Evolutionary conservation across 1,284 basidiomycete species (phyloP), one percentile per base, ranked within the genome.

Genomic region (Fomitopsis pinicola): DNA sequence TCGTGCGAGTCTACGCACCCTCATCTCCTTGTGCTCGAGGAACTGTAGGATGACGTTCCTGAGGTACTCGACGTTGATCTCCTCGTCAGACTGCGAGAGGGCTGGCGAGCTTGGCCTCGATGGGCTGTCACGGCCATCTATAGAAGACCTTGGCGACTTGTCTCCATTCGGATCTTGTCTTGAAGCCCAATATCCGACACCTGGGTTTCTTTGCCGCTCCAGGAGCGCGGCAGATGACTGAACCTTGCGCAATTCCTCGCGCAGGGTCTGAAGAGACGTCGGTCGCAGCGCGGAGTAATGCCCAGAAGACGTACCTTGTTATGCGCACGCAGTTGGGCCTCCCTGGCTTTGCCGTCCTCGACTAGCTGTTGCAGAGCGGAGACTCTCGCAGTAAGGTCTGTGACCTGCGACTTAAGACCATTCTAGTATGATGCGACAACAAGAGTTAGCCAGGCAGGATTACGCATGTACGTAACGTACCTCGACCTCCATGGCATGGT

Each of bases 41-140:
- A 98, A 98, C 73, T 97, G 95, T 48, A 98, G 72, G 58, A 97
- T 93, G 38, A 97, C 92, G 74, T 97, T 98, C 62, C 95, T 82
- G 42, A 98, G 77, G 75, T 98, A 98, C 76, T 98, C 95, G n/a
- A 96, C 79, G 71, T 96, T 98, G 62, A 98, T 83, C 64, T 96
- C 94, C 69, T 96, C 94, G 30, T 94, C 91, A n/a, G 83, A 81
- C 54, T 78, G 77, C 4, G 71, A 60, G 2, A 70, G 58, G 2
- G 68, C 50, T 22, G 79, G 71, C 5, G 78, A 72, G n/a, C 73
- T 73, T 6, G 80, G 76, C 28, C 77, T 68, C 28, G 83, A 81
- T 5, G 82, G 78, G 4, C 70, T 70, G 33, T 74, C 71, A 33
- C 62, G 65, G n/a, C 81, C 79, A 17, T 80, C 76, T 2, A 80